Percentiles rank a stretch among this genome's conserved stretches.
These are phyloP conservation scores for Zelopaecilomyces penicillatus DNA, from an alignment of 2,329 filamentous ascomycete genomes.

Conservation along the genomic window DNA sequence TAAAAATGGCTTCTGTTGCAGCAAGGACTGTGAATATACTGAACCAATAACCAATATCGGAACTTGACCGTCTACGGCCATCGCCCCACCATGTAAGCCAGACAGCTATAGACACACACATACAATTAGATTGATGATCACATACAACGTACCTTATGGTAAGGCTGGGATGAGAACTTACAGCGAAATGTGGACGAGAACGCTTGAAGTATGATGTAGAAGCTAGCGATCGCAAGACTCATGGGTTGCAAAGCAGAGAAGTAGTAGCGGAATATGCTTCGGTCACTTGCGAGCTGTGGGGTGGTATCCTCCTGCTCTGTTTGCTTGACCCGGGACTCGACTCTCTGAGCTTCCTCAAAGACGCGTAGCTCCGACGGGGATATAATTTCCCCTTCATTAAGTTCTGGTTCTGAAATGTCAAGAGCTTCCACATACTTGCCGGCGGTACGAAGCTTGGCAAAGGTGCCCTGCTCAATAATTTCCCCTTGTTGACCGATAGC, in stretches of 20 bases:
- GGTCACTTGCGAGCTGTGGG: slow-evolving; percentile 12
- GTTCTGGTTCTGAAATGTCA: slow-evolving; percentile 19
- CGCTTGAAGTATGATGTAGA: slow-evolving; percentile 11
- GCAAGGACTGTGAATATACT: slow-evolving; percentile 19
- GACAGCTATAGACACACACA: slow-evolving; percentile 12
- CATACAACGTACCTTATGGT: no score
- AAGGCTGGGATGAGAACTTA: slow-evolving; percentile 3
- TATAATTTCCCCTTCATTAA: slow-evolving; percentile 8
- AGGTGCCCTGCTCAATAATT: slow-evolving; percentile 33
- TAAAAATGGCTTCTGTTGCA: slow-evolving; percentile 15
- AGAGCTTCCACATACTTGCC: slow-evolving; percentile 29
- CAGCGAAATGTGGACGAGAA: slow-evolving; percentile 18
- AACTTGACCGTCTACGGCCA: slow-evolving; percentile 16
- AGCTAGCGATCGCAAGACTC: slow-evolving; percentile 12
- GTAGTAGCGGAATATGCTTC: slow-evolving; percentile 21
- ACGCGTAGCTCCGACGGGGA: neutral
- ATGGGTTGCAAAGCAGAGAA: slow-evolving; percentile 15
- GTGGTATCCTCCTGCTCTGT: neutral
- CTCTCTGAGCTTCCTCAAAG: neutral
- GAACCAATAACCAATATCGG: slow-evolving; percentile 21
- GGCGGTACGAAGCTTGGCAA: slow-evolving; percentile 26
- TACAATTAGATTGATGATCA: neutral
- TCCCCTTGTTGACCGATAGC: slow-evolving; percentile 30
- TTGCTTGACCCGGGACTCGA: neutral
- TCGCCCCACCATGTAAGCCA: slow-evolving; percentile 26